phyloP scores from a whole-genome alignment of 2,329 filamentous ascomycete genomes.

The Diplodia seriata region DNA sequence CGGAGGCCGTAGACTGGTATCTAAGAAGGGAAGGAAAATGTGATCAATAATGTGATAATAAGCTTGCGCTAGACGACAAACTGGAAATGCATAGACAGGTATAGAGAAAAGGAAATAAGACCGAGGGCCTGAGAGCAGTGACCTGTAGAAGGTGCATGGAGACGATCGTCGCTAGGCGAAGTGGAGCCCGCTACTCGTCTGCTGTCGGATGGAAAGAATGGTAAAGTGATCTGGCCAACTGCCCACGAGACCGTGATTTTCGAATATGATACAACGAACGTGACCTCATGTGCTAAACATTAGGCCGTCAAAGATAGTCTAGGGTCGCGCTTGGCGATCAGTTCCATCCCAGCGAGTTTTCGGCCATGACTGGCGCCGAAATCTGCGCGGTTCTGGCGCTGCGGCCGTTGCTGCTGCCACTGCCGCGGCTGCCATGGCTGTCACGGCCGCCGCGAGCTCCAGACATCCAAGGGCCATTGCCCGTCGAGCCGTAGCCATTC shows the following conservation, averaged over 20 bases:
- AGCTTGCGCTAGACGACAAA: constrained; percentile 37
- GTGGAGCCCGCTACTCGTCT: background rate
- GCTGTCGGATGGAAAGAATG: constrained; percentile 25
- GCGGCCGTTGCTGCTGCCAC: constrained; percentile 70
- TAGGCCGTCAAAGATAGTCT: constrained; percentile 25
- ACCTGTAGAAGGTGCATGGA: constrained; percentile 26
- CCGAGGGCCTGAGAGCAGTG: constrained; percentile 33
- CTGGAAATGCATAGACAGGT: constrained; percentile 43
- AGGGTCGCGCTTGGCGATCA: constrained; percentile 53
- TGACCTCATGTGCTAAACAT: constrained; percentile 34
- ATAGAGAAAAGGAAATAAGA: constrained; percentile 44
- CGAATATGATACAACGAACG: constrained; percentile 44
- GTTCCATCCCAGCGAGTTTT: constrained; percentile 97
- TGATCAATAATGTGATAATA: constrained; percentile 41
- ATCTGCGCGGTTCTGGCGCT: constrained; percentile 75
- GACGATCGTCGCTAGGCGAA: constrained; percentile 24
- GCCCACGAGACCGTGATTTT: constrained; percentile 27
- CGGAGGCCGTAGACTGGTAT: constrained; percentile 49
- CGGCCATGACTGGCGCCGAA: constrained; percentile 86
- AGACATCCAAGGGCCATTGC: constrained; percentile 57
- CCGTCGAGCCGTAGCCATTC: constrained; percentile 48
- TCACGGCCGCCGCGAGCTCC: constrained; percentile 47
- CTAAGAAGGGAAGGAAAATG: constrained; percentile 48
- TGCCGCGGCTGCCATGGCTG: constrained; percentile 51
- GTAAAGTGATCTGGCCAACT: constrained; percentile 25